These are phyloP conservation scores for Calonectria pseudoturangicola DNA, from an alignment of 2,329 filamentous ascomycete genomes.

Conservation along the genomic window DNA sequence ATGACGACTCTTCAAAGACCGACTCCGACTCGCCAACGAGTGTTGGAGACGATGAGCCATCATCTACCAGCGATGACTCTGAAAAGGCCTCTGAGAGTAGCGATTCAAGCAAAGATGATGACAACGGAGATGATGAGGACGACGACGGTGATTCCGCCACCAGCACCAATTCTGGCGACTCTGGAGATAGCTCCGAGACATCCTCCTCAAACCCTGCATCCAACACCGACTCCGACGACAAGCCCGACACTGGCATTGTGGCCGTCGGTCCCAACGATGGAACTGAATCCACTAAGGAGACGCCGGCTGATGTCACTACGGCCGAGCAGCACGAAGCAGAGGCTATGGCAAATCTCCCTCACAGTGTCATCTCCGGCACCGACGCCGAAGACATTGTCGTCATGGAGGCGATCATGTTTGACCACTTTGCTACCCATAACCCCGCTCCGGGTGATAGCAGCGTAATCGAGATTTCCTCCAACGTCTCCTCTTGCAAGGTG, in stretches of 20 bases:
- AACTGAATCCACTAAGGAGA: slow-evolving; percentile 15
- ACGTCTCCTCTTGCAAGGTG: slow-evolving; percentile 33
- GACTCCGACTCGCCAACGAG: slow-evolving; percentile 4
- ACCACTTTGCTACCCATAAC: slow-evolving; percentile 31
- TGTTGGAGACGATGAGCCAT: background rate
- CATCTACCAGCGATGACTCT: slow-evolving; percentile 9
- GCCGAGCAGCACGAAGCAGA: slow-evolving; percentile 35
- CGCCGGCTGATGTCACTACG: slow-evolving; percentile 17
- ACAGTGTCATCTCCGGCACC: slow-evolving; percentile 20
- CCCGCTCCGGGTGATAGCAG: slow-evolving; percentile 27
- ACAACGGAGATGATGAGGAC: background rate
- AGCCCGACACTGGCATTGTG: slow-evolving; percentile 25
- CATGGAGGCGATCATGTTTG: slow-evolving; percentile 39
- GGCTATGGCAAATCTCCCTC: slow-evolving; percentile 30
- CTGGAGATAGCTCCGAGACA: background rate
- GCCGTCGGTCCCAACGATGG: slow-evolving; percentile 26
- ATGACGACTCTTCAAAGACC: slow-evolving; percentile 5
- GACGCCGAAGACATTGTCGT: slow-evolving; percentile 35
- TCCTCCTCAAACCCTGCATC: background rate
- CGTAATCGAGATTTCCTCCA: slow-evolving; percentile 26
- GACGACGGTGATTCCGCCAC: background rate
- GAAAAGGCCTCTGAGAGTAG: slow-evolving; percentile 1
- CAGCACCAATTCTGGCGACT: background rate
- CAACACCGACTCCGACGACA: background rate
- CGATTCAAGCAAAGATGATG: background rate